phyloP scores from a whole-genome alignment of 2,329 filamentous ascomycete species.

The Calycina herbarum region DNA sequence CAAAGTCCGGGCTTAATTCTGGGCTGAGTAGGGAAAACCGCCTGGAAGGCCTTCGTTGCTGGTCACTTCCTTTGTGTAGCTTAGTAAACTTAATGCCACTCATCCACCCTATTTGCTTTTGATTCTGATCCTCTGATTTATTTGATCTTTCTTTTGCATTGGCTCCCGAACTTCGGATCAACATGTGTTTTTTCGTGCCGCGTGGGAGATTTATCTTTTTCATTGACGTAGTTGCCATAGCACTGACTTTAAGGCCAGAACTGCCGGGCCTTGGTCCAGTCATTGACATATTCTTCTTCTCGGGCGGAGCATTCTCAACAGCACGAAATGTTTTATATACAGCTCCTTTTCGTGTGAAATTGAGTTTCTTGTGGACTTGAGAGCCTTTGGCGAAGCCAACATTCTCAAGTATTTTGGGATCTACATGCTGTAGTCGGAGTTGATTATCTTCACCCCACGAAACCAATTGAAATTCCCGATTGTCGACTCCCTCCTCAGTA shows the following conservation, averaged over 20 bases:
- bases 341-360: slow-evolving; percentile 79
- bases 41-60: slow-evolving; percentile 30
- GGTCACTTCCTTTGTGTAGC: slow-evolving; percentile 24
- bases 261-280: slow-evolving; percentile 55
- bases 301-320: slow-evolving; percentile 58
- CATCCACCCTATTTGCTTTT: slow-evolving; percentile 68
- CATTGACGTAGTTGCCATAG: slow-evolving; percentile 33
- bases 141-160: slow-evolving; percentile 32
- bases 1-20: slow-evolving; percentile 36
- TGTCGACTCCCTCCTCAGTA: slow-evolving; percentile 67
- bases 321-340: slow-evolving; percentile 83
- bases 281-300: slow-evolving; percentile 62
- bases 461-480: slow-evolving; percentile 88
- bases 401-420: slow-evolving; percentile 61
- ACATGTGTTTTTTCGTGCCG: slow-evolving; percentile 25
- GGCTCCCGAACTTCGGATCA: slow-evolving; percentile 35
- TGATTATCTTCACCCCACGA: slow-evolving; percentile 90
- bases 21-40: slow-evolving; percentile 35
- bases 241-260: slow-evolving; percentile 40
- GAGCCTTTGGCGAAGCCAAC: slow-evolving; percentile 75
- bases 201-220: slow-evolving; percentile 47
- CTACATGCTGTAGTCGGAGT: slow-evolving; percentile 74
- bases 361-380: slow-evolving; percentile 62
- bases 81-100: slow-evolving; percentile 63
- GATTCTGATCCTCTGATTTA: slow-evolving; percentile 41